A percentile compares a stretch with the other conserved stretches of the same genome.
phyloP scores from a whole-genome alignment of 1,284 basidiomycete species.

The Pseudozyma thailandica region DNA sequence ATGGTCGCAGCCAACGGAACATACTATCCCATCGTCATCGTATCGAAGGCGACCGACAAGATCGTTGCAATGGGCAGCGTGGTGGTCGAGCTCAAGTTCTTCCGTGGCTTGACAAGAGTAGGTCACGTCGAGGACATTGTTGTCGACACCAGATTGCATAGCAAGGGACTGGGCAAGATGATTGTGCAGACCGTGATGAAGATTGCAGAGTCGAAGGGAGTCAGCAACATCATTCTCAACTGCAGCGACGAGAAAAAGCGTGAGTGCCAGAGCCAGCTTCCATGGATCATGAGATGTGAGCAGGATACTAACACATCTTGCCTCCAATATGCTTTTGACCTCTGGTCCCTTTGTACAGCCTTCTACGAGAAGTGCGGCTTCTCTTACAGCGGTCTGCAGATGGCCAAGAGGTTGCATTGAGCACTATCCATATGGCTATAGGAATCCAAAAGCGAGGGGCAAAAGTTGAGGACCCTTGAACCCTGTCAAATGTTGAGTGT shows the following conservation, averaged over 20 bases:
- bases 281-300: background rate
- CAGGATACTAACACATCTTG: background rate
- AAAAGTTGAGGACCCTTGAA: background rate
- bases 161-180: conserved; percentile 86
- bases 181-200: conserved; percentile 82
- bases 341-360: conserved; percentile 71
- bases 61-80: conserved; percentile 88
- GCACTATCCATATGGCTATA: too few species aligned
- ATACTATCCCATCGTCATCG: conserved; percentile 86
- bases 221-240: conserved; percentile 95
- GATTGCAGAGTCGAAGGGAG: conserved; percentile 81
- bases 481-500: background rate
- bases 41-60: conserved; percentile 78
- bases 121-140: conserved; percentile 99
- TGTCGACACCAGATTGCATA: conserved; percentile 84
- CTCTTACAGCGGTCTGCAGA: conserved; percentile 58
- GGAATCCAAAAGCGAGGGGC: too few species aligned
- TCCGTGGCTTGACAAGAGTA: conserved; percentile 80
- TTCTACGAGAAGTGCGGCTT: conserved; percentile 95
- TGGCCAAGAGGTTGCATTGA: conserved; percentile 52
- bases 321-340: background rate
- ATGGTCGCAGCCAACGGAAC: conserved; percentile 32
- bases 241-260: conserved; percentile 90
- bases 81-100: conserved; percentile 92
- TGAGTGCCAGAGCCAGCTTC: conserved; percentile 70